A percentile compares a stretch with the other conserved stretches of the same genome.
Evolutionary conservation across 2,329 filamentous ascomycete species (phyloP).

Genomic region (Aspergillus hiratsukae): DNA sequence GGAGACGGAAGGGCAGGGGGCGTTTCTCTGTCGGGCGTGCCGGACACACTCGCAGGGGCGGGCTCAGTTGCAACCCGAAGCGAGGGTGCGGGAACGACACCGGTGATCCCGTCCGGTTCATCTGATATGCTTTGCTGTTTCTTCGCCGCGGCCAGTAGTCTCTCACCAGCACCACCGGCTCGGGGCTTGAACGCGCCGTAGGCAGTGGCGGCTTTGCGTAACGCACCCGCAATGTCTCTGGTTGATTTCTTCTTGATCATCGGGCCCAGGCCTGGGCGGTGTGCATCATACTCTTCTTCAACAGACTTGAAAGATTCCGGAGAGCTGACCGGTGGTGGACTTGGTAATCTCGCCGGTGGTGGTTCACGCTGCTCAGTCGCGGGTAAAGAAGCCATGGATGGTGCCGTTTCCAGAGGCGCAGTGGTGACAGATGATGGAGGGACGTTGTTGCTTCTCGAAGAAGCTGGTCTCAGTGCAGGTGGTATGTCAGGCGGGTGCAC

Average conservation of each 20-base stretch:
- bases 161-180: constrained; percentile 78
- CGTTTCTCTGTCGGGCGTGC: constrained; percentile 27
- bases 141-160: constrained; percentile 56
- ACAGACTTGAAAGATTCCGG: constrained; percentile 16
- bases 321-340: constrained; percentile 11
- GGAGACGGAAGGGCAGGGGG: constrained; percentile 19
- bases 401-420: constrained; percentile 8
- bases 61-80: constrained; percentile 41
- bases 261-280: constrained; percentile 75
- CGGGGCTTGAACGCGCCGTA: constrained; percentile 77
- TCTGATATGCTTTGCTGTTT: constrained; percentile 55
- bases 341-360: constrained; percentile 5
- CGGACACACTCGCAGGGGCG: constrained; percentile 25
- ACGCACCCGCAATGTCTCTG: constrained; percentile 65
- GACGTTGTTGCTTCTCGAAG: constrained; percentile 10
- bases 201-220: constrained; percentile 76
- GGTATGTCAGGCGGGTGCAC: constrained; percentile 17
- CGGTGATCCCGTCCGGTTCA: constrained; percentile 83
- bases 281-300: constrained; percentile 49
- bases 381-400: constrained; percentile 2
- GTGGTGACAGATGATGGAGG: background rate
- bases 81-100: constrained; percentile 75
- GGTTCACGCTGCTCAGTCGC: constrained; percentile 7
- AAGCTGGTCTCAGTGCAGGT: constrained; percentile 18
- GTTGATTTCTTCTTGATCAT: constrained; percentile 83